A percentile compares a stretch with the other conserved stretches of the same genome.
Conservation (phyloP, 345 rosid species). For the Orychophragmus violaceus region DNA sequence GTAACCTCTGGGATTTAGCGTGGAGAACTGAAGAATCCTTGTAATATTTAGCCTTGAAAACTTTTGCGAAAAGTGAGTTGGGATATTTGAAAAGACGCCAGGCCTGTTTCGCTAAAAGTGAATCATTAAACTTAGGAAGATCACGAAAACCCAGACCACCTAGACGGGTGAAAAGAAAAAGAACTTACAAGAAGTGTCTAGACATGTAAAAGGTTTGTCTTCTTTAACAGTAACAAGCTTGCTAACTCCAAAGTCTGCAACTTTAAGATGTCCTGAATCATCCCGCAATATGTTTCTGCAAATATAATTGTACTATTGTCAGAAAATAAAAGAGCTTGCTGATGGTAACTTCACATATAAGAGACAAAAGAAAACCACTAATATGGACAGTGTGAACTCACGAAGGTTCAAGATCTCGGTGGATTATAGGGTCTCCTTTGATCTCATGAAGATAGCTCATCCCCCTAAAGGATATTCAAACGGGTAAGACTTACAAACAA, state of each 20-base stretch:
- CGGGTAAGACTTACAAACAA: neutral
- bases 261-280: slow-evolving; percentile 92
- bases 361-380: neutral
- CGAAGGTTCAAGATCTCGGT: slow-evolving; percentile 99
- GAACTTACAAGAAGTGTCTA: slow-evolving; percentile 61
- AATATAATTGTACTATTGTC: slow-evolving; percentile 22
- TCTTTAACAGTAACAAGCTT: slow-evolving; percentile 84
- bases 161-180: neutral
- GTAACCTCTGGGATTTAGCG: too few species aligned
- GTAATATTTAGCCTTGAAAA: too few species aligned
- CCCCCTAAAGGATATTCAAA: slow-evolving; percentile 56
- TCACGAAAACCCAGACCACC: too few species aligned
- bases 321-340: slow-evolving; percentile 9
- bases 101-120: too few species aligned
- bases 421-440: slow-evolving; percentile 82
- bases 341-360: neutral
- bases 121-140: too few species aligned
- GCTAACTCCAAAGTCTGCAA: slow-evolving; percentile 96
- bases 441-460: slow-evolving; percentile 92
- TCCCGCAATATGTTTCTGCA: slow-evolving; percentile 89
- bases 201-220: slow-evolving; percentile 60
- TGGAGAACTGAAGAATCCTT: too few species aligned
- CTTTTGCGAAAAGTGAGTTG: too few species aligned
- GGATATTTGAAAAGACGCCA: too few species aligned
- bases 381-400: slow-evolving; percentile 39